Evolutionary conservation across 2,329 filamentous ascomycete genomes (phyloP).

Genomic region (Colletotrichum spinosum): DNA sequence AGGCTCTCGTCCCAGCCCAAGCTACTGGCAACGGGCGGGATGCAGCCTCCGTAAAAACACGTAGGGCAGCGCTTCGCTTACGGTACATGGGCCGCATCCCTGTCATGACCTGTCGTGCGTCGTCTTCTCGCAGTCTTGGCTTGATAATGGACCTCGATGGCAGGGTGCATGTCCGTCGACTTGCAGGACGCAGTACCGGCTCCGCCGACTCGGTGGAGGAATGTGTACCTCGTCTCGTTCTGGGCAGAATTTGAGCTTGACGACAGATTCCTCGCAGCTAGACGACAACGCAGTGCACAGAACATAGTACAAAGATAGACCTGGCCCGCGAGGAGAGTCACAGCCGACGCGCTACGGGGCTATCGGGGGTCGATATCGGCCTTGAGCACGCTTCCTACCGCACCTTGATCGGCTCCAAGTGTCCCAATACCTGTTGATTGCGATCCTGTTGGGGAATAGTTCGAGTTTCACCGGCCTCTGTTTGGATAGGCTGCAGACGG

Average conservation of each 20-base stretch:
- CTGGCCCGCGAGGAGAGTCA: not conserved
- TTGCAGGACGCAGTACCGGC: conserved; percentile 19
- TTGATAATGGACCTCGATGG: not conserved
- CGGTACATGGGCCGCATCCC: conserved; percentile 8
- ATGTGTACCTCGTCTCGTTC: not conserved
- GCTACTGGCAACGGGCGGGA: not conserved
- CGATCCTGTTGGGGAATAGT: conserved; percentile 13
- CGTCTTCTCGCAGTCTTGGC: too few species aligned
- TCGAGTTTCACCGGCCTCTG: conserved; percentile 21
- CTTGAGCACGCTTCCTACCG: conserved; percentile 7
- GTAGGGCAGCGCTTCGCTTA: conserved; percentile 13
- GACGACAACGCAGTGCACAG: too few species aligned
- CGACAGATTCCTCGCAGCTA: not conserved
- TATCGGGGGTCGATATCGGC: conserved; percentile 22
- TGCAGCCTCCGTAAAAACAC: not conserved
- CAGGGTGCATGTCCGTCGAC: conserved; percentile 6
- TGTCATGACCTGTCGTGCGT: too few species aligned
- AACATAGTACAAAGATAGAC: too few species aligned
- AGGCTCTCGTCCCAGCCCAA: conserved; percentile 18
- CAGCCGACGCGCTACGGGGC: not conserved
- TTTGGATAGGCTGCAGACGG: conserved; percentile 27
- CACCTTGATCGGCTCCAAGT: not conserved
- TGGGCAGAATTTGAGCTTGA: conserved; percentile 26
- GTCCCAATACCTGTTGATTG: not conserved
- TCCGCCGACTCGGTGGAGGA: conserved; percentile 35